phyloP scores from a whole-genome alignment of 306 rosid species.

The Quercus mongolica region DNA sequence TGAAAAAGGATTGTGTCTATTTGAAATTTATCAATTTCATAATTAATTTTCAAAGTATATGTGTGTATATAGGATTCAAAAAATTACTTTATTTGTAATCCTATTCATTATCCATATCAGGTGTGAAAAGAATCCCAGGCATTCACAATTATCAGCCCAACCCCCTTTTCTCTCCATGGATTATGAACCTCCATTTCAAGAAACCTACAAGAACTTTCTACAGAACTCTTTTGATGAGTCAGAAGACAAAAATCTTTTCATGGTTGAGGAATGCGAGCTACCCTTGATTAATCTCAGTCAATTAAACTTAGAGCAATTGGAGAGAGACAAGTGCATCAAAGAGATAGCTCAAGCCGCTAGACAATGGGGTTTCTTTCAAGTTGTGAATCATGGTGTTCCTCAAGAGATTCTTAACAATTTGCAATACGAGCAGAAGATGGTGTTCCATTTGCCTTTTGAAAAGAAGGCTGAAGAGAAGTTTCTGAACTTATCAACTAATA shows the following conservation, averaged over 20 bases:
- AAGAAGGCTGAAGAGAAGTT: conserved; percentile 29
- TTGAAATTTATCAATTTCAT: too few species aligned
- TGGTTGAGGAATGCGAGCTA: conserved; percentile 40
- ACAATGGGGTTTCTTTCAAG: conserved; percentile 71
- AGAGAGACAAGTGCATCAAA: conserved; percentile 42
- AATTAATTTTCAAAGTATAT: too few species aligned
- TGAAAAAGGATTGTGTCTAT: too few species aligned
- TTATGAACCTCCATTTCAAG: conserved; percentile 62
- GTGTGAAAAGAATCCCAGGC: background rate
- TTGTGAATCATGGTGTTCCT: conserved; percentile 63
- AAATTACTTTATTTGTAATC: background rate
- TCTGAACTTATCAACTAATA: conserved; percentile 36
- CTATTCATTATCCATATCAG: background rate
- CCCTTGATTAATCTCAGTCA: conserved; percentile 52
- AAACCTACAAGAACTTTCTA: conserved; percentile 32
- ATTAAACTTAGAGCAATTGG: conserved; percentile 14
- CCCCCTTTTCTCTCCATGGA: conserved; percentile 37
- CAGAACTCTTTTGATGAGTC: conserved; percentile 1
- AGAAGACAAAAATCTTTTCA: background rate
- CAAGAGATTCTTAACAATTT: conserved; percentile 34
- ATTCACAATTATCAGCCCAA: background rate
- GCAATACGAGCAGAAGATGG: conserved; percentile 35
- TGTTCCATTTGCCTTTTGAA: conserved; percentile 45
- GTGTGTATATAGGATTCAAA: background rate
- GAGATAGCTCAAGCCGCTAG: conserved; percentile 56